These are phyloP conservation scores for Scedosporium dehoogii DNA, from an alignment of 2,329 filamentous ascomycete genomes.

Conservation along the genomic window DNA sequence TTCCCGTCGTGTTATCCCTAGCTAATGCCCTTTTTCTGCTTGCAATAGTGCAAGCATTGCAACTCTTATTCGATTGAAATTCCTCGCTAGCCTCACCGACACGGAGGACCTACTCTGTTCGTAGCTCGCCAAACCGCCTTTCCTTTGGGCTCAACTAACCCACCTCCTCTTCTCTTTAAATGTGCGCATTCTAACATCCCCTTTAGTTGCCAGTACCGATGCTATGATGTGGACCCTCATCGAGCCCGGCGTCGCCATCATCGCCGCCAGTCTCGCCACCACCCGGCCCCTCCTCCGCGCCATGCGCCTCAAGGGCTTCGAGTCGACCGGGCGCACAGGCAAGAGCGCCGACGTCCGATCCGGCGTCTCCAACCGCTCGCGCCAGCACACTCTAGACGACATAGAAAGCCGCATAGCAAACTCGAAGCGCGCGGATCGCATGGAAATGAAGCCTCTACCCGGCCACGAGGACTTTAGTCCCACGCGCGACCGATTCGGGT, in stretches of 20 bases:
- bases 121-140: conserved; percentile 9
- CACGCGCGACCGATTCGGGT: background rate
- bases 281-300: conserved; percentile 42
- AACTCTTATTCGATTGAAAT: conserved; percentile 41
- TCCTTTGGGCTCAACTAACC: too few relatives aligned
- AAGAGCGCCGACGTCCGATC: conserved; percentile 21
- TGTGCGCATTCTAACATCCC: background rate
- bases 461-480: background rate
- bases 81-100: conserved; percentile 33
- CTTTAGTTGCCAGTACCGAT: conserved; percentile 32
- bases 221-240: conserved; percentile 48
- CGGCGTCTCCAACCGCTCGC: conserved; percentile 9
- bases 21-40: conserved; percentile 2
- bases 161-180: too few relatives aligned
- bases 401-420: background rate
- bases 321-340: conserved; percentile 25
- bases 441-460: conserved; percentile 15
- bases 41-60: conserved; percentile 39
- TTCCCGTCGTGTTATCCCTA: conserved; percentile 5
- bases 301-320: conserved; percentile 37
- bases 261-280: conserved; percentile 43
- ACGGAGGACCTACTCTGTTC: conserved; percentile 38
- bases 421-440: conserved; percentile 11
- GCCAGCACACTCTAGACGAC: background rate
- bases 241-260: conserved; percentile 45